Percentiles rank a stretch among this genome's conserved stretches.
These are phyloP conservation scores for Polymyxa betae DNA, from an alignment of 208 protist species.

Conservation along the genomic window DNA sequence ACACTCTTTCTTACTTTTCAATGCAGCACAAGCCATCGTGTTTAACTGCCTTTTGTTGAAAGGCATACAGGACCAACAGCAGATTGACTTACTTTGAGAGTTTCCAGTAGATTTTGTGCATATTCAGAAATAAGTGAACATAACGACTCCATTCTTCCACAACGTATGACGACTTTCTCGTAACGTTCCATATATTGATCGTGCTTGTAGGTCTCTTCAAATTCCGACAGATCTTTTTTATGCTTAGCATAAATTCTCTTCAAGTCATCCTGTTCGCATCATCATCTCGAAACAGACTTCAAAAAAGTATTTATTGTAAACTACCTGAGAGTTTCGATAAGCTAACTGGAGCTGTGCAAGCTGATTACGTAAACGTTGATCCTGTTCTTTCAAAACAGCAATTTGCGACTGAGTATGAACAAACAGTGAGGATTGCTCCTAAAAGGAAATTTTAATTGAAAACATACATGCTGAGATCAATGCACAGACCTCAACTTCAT, in stretches of 20 bases:
- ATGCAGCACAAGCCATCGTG: too few relatives aligned
- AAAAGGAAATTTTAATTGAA: too few relatives aligned
- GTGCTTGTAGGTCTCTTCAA: neutral
- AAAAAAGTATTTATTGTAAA: neutral
- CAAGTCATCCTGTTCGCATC: neutral
- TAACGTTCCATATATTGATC: neutral
- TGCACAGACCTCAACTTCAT: too few relatives aligned
- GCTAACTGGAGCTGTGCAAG: neutral
- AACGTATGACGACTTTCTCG: neutral
- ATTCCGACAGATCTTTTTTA: neutral
- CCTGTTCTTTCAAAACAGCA: neutral
- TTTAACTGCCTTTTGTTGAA: too few relatives aligned
- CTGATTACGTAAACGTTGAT: neutral
- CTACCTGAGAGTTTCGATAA: neutral
- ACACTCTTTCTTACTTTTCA: too few relatives aligned
- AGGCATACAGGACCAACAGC: too few relatives aligned
- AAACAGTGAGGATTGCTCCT: neutral
- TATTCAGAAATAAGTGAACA: neutral
- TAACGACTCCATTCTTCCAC: neutral
- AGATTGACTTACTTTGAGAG: neutral
- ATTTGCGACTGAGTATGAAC: neutral
- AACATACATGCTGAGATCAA: too few relatives aligned
- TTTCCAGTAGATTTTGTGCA: neutral
- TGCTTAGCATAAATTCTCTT: neutral
- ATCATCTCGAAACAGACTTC: neutral